A percentile compares a stretch with the other conserved stretches of the same genome.
These are phyloP conservation scores for Fraxinus quadrangulata DNA, from an alignment of 257 asterid genomes.

Conservation along the genomic window DNA sequence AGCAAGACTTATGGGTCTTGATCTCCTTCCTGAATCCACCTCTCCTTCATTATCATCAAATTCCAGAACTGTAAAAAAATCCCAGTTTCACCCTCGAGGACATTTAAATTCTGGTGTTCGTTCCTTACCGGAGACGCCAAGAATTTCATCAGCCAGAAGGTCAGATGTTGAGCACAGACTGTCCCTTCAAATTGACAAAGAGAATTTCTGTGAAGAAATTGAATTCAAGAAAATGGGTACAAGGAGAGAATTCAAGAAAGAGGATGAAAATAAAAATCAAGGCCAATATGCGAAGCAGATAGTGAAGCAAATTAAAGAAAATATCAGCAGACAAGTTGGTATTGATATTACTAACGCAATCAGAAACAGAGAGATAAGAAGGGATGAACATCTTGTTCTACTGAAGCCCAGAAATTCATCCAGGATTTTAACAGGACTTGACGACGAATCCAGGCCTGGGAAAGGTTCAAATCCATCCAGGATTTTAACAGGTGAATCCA, in stretches of 20 bases:
- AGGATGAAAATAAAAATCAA: conserved; percentile 44
- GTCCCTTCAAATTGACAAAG: conserved; percentile 68
- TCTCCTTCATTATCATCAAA: conserved; percentile 42
- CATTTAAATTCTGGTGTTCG: conserved; percentile 42
- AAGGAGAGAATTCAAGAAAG: conserved; percentile 26
- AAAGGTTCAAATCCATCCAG: neutral
- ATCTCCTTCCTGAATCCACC: conserved; percentile 61
- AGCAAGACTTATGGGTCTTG: conserved; percentile 98
- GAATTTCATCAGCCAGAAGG: conserved; percentile 56
- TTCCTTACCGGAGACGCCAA: conserved; percentile 80
- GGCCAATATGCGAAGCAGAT: conserved; percentile 59
- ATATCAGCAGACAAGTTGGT: conserved; percentile 59
- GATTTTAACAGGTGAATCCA: neutral
- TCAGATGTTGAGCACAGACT: conserved; percentile 78
- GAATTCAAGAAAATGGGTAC: conserved; percentile 26
- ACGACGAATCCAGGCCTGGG: conserved; percentile 20
- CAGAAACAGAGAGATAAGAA: conserved; percentile 31
- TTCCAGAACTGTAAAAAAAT: conserved; percentile 23
- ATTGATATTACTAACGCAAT: conserved; percentile 59
- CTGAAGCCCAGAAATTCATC: conserved; percentile 16
- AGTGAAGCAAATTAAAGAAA: conserved; percentile 65
- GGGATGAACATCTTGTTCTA: conserved; percentile 44
- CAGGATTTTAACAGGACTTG: conserved; percentile 9
- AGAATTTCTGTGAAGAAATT: conserved; percentile 36
- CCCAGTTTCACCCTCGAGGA: conserved; percentile 22